Evolutionary conservation across 352 stramenopile genomes (phyloP).

Genomic region (Phytopythium helicoides): DNA sequence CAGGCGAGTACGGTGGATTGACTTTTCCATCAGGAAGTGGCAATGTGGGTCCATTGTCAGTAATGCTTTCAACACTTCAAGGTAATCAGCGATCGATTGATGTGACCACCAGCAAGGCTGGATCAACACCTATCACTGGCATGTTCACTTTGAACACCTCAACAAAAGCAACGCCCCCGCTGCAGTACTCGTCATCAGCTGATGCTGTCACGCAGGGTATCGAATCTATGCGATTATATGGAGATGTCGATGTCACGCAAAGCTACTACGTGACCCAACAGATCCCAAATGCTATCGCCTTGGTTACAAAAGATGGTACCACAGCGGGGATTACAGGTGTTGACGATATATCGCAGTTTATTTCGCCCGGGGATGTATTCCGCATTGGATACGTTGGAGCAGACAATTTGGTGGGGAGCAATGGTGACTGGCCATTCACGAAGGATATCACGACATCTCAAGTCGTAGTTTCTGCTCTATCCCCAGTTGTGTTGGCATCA

Average conservation of each 20-base stretch:
- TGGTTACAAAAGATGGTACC: conserved; percentile 47
- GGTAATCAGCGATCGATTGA: conserved; percentile 51
- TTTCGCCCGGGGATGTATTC: conserved; percentile 62
- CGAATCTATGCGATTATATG: conserved; percentile 73
- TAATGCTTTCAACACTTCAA: conserved; percentile 29
- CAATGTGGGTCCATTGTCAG: conserved; percentile 55
- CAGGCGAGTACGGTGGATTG: conserved; percentile 62
- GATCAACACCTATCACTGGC: conserved; percentile 48
- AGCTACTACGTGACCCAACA: conserved; percentile 48
- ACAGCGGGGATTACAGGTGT: conserved; percentile 44
- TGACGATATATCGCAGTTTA: conserved; percentile 60
- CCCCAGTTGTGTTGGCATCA: conserved; percentile 39
- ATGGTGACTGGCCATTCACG: conserved; percentile 63
- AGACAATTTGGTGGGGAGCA: conserved; percentile 51
- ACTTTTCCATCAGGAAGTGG: conserved; percentile 81
- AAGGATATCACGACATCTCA: conserved; percentile 41
- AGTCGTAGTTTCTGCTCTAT: conserved; percentile 37
- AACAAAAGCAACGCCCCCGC: conserved; percentile 32
- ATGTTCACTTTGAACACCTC: conserved; percentile 48
- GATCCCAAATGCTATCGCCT: conserved; percentile 53
- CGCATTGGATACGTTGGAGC: conserved; percentile 45
- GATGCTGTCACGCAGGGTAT: conserved; percentile 69
- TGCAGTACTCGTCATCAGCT: conserved; percentile 58
- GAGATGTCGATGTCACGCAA: conserved; percentile 64
- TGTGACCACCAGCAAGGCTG: conserved; percentile 47